Base-by-base conservation (phyloP, 2,329 filamentous ascomycete species). In the Calycina marina region DNA sequence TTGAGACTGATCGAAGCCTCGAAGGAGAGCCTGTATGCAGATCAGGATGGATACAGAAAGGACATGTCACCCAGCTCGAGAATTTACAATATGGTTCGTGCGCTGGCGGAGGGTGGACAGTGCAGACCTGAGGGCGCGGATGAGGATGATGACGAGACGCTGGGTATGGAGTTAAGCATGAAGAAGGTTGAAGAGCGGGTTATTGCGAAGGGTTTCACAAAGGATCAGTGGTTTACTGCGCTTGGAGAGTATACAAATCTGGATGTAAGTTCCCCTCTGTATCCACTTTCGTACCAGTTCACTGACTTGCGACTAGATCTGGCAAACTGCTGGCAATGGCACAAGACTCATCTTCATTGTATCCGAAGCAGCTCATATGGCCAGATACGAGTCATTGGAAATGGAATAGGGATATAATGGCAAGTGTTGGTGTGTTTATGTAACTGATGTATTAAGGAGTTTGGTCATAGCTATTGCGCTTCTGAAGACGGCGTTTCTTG, bases 31-130 rank as follows among this genome's bases (percentile, higher is more conserved):
- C 61, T 98, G 48, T 80, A 88, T 50, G 70, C 76, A 18, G 83
- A 92, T 41, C 65, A 61, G 31, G 68, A 51, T 49, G 55, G 64
- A 30, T 61, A 65, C 32, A 62, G 72, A 30, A 69, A 76, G 36
- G 77, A 81, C 45, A 72, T 80, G 46, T 93, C 82, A 32, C 76
- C 84, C 16, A 86, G 72, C 58, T 86, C 76, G 56, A 83, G 82
- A 56, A 96, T 98, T 49, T 96, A 93, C 60, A 90, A 93, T 55
- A 72, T 98, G 43, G 83, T 98, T 58, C 81, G 88, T 53, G 73
- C 72, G 4, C 77, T 96, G 59, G 77, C 83, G 28, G 86, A 93
- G 48, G 77, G 74, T 32, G 86, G 88, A 36, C 84, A 85, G 33
- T 54, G 51, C 20, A 43, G 45, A 36, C 48, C 49, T 5, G 51